Conservation (phyloP, 2,329 filamentous ascomycete genomes). For the Neofusicoccum parvum region DNA sequence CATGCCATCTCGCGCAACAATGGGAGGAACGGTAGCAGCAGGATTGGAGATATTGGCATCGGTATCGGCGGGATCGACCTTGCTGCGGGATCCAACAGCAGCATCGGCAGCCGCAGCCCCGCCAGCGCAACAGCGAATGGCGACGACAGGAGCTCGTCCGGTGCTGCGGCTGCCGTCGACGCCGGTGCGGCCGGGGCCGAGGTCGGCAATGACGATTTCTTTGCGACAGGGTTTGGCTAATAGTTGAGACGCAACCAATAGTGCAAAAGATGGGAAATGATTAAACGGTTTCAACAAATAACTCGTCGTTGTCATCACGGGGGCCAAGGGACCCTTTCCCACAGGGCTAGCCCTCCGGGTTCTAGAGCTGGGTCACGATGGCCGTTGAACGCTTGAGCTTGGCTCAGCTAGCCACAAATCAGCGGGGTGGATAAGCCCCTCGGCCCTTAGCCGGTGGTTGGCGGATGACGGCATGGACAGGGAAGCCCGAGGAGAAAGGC, state of each 20-base stretch:
- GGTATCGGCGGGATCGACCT: slow-evolving; percentile 18
- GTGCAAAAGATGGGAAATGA: not conserved
- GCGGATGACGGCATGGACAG: slow-evolving; percentile 5
- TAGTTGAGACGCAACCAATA: not conserved
- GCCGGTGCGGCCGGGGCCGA: not conserved
- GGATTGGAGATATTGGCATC: slow-evolving; percentile 12
- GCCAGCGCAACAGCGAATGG: slow-evolving; percentile 9
- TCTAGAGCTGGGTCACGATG: not conserved
- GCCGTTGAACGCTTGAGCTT: slow-evolving; percentile 2
- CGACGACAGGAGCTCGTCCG: not conserved
- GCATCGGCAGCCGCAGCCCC: slow-evolving; percentile 19
- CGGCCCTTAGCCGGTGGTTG: not conserved
- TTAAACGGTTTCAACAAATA: not conserved
- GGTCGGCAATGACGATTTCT: slow-evolving; percentile 8
- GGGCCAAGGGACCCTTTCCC: not conserved
- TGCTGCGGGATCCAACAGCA: slow-evolving; percentile 13
- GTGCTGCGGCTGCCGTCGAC: not conserved
- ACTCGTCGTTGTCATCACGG: not conserved
- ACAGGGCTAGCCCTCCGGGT: not conserved
- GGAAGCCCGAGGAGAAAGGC: not conserved
- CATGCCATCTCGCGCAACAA: not conserved
- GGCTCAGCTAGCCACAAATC: slow-evolving; percentile 16
- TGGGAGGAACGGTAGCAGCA: not conserved
- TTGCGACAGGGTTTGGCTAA: slow-evolving; percentile 2
- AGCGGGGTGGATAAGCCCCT: not conserved